A percentile compares a stretch with the other conserved stretches of the same genome.
Evolutionary conservation across 2,329 filamentous ascomycete species (phyloP).

Genomic region (Sporothrix mexicana): DNA sequence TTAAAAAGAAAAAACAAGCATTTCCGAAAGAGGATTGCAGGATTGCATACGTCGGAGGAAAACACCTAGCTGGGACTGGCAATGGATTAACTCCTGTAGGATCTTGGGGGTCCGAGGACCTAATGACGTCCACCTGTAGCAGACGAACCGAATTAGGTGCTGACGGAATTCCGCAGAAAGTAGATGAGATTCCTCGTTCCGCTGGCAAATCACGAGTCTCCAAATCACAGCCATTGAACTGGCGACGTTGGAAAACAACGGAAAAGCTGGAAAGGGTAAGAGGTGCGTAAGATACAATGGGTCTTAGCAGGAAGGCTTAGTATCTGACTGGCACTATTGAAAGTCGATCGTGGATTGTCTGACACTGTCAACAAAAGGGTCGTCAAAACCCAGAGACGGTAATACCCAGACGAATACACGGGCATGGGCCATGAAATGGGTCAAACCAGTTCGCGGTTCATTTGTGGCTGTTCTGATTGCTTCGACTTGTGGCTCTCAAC

Average conservation of each 20-base stretch:
- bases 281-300: neutral
- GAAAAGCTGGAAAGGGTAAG: too few relatives aligned
- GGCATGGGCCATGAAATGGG: neutral
- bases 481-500: neutral
- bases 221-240: slow-evolving; percentile 7
- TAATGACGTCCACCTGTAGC: neutral
- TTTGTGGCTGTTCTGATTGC: neutral
- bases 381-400: too few relatives aligned
- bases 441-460: neutral
- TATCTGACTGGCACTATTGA: neutral
- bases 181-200: neutral
- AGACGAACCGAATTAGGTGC: slow-evolving; percentile 20
- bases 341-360: neutral
- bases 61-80: neutral
- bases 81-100: too few relatives aligned
- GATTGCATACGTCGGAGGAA: neutral
- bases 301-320: slow-evolving; percentile 10
- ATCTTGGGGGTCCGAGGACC: neutral
- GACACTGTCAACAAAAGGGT: too few relatives aligned
- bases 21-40: neutral
- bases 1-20: slow-evolving; percentile 4
- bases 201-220: neutral
- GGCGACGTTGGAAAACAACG: too few relatives aligned
- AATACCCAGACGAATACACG: too few relatives aligned
- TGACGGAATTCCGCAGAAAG: slow-evolving; percentile 3